Base-by-base conservation (phyloP, 805 yeast species). In the Myxozyma udenii region DNA sequence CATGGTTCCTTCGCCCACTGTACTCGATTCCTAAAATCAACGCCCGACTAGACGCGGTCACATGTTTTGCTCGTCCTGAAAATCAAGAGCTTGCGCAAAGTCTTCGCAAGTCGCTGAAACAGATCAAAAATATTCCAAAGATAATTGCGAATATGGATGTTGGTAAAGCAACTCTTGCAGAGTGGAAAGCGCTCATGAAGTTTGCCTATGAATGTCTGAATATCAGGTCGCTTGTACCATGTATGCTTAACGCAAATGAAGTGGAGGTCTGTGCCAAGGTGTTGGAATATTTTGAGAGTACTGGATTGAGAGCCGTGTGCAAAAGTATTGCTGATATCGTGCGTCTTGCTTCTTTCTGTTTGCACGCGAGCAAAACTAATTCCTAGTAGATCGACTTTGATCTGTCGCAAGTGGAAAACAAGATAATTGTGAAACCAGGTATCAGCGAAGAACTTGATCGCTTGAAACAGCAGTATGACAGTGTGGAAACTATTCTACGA, bases 1-100 rank as follows among this genome's bases (percentile, higher is more conserved):
- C 65, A 0, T 72, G 74, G 72, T 57, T 75, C 9, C 30, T 61
- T 2, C 61, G 69, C 14, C 78, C 78, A 0, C 51, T 70, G 2
- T 55, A 64, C 1, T 61, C 66, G n/a, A 46, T 56, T 1, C 53
- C 56, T 0, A 22, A 49, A 4, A 68, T 75, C 3, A 58, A 64
- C 16, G 54, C 58, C 30, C 64, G 78, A 22, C 62, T 65, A 2
- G 53, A 64, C 2, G 60, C 68, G 0, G 61, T 74, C 1, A 62
- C 62, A 5, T 25, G 53, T 0, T 54, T 75, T 2, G n/a, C 58
- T 0, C 44, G 54, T 2, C 63, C 50, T 3, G 42, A 54, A 11
- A 66, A 70, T 44, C 33, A 53, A 1, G 41, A 57, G 1, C 16
- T 50, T 12, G 53, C 63, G 14, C 61, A 64, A 1, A 63, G 64